A percentile compares a stretch with the other conserved stretches of the same genome.
phyloP scores from a whole-genome alignment of 768 basidiomycete genomes.

The Daedalea quercina region DNA sequence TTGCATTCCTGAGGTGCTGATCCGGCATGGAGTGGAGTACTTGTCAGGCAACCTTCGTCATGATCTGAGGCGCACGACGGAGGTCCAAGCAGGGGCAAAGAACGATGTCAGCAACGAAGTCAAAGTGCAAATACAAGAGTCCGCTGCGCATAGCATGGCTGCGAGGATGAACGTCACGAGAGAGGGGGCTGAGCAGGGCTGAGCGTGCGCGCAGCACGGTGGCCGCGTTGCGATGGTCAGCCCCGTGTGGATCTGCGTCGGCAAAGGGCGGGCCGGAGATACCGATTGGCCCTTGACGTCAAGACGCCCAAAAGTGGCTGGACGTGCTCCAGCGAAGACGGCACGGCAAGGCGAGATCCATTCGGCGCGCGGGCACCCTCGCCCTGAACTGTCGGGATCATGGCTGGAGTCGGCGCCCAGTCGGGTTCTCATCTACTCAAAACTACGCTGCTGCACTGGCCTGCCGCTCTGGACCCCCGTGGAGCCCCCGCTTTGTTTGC shows the following conservation, averaged over 20 bases:
- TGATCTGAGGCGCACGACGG: no score
- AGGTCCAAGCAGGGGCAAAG: no score
- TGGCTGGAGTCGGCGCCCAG: neutral
- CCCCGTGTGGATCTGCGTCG: neutral
- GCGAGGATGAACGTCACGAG: no score
- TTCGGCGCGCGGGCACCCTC: neutral
- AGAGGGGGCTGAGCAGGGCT: no score
- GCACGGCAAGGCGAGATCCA: neutral
- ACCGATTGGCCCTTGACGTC: conserved; percentile 5
- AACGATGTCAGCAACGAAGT: no score
- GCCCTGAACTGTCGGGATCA: neutral
- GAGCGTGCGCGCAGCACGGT: no score
- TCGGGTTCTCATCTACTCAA: neutral
- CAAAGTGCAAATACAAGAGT: no score
- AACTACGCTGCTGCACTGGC: neutral
- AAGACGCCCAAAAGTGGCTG: neutral
- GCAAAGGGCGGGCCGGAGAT: neutral
- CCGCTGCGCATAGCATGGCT: no score
- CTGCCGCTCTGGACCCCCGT: neutral
- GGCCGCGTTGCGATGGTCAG: no score
- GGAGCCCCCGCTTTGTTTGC: neutral
- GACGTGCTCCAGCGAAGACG: neutral
- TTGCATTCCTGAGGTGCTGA: no score
- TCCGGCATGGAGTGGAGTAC: no score
- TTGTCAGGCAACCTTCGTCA: no score